Conservation (phyloP, 164 flowering plant genomes). For the Annona cherimola region DNA sequence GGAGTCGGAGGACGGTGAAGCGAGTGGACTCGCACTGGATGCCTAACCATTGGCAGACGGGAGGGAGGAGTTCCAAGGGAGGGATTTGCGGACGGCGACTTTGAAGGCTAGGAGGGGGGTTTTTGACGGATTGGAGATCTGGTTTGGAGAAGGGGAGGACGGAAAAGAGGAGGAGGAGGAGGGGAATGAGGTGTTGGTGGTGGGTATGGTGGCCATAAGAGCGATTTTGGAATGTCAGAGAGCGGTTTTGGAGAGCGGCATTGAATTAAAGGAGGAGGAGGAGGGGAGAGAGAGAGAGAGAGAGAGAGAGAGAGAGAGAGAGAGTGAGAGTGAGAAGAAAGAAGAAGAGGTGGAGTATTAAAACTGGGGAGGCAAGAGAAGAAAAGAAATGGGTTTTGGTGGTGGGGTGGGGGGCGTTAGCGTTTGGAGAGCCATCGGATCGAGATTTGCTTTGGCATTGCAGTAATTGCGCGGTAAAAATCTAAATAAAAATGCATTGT, state of each 20-base stretch:
- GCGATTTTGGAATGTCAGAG: slow-evolving; percentile 11
- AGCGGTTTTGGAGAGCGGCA: slow-evolving; percentile 7
- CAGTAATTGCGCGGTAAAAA: too few species aligned
- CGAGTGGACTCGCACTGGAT: slow-evolving; percentile 42
- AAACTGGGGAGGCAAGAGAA: neutral
- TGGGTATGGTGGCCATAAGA: slow-evolving; percentile 12
- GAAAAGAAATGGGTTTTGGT: too few species aligned
- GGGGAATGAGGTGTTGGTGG: too few species aligned
- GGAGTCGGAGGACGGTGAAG: slow-evolving; percentile 56
- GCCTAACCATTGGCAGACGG: slow-evolving; percentile 61
- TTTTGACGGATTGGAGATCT: slow-evolving; percentile 48
- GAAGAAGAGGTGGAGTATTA: neutral
- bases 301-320: neutral
- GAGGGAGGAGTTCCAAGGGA: slow-evolving; percentile 46
- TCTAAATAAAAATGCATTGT: too few species aligned
- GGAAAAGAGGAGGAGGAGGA: slow-evolving; percentile 17
- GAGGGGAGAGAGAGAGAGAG: neutral
- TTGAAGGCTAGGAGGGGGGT: slow-evolving; percentile 60
- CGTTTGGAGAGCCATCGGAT: neutral
- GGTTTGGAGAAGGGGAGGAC: slow-evolving; percentile 20
- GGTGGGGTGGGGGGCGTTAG: neutral
- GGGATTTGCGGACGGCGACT: slow-evolving; percentile 47
- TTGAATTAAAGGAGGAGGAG: too few species aligned
- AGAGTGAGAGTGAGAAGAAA: slow-evolving; percentile 7
- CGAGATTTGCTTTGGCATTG: too few species aligned